Evolutionary conservation across 495 filamentous ascomycete genomes (phyloP).

Genomic region (Penicillium waksmanii): DNA sequence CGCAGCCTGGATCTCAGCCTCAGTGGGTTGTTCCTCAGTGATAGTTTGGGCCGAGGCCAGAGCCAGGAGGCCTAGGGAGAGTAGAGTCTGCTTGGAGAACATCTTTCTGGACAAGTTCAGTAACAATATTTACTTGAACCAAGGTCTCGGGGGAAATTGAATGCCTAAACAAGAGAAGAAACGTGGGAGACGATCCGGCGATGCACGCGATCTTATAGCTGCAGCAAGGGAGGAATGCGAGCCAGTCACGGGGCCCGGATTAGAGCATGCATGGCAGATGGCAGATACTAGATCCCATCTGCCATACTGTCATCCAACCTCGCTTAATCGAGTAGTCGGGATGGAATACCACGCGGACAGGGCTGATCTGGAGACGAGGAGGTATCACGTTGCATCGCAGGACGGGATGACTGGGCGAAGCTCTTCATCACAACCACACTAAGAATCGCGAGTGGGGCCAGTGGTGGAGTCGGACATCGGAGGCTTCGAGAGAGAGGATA

Average conservation of each 20-base stretch:
- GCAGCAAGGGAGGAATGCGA: background rate
- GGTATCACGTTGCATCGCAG: constrained; percentile 16
- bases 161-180: constrained; percentile 1
- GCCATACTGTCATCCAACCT: background rate
- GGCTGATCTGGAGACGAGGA: background rate
- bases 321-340: constrained; percentile 1
- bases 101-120: constrained; percentile 8
- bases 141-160: constrained; percentile 10
- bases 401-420: constrained; percentile 10
- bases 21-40: constrained; percentile 32
- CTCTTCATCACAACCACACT: background rate
- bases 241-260: constrained; percentile 5
- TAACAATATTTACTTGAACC: background rate
- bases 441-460: constrained; percentile 2
- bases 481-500: background rate
- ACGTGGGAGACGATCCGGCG: constrained; percentile 7
- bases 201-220: constrained; percentile 22
- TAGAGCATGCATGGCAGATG: background rate
- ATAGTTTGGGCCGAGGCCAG: constrained; percentile 35
- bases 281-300: background rate
- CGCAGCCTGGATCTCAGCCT: constrained; percentile 37
- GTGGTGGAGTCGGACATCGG: background rate
- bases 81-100: constrained; percentile 30
- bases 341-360: constrained; percentile 6
- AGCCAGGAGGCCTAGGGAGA: constrained; percentile 29